These are phyloP conservation scores for Forsythia suspensa DNA, from an alignment of 257 asterid species.

Conservation along the genomic window DNA sequence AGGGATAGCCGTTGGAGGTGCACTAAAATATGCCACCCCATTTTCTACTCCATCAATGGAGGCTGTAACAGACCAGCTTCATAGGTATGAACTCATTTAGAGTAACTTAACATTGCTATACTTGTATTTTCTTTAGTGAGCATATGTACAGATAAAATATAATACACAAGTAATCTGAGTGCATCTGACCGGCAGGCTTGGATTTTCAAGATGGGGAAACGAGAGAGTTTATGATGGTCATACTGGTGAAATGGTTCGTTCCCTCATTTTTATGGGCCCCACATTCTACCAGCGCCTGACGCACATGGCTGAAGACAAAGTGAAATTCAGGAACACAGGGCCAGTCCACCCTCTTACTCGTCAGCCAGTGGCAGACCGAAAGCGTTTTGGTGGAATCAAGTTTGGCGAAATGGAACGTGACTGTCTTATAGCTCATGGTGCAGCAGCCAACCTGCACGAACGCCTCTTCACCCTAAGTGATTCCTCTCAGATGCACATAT, in stretches of 20 bases:
- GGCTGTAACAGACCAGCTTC: conserved; percentile 74
- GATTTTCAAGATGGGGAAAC: conserved; percentile 81
- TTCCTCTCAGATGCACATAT: conserved; percentile 80
- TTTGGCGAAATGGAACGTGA: conserved; percentile 98
- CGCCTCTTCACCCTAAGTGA: conserved; percentile 92
- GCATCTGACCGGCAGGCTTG: conserved; percentile 51
- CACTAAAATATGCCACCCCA: conserved; percentile 78
- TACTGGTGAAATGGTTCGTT: conserved; percentile 65
- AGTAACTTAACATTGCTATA: background rate
- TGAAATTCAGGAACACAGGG: conserved; percentile 81
- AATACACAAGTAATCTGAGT: background rate
- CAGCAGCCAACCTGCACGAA: conserved; percentile 84
- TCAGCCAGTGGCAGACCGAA: conserved; percentile 94
- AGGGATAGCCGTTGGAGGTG: conserved; percentile 87
- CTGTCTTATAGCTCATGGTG: conserved; percentile 93
- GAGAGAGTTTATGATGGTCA: conserved; percentile 85
- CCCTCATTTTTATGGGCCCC: conserved; percentile 87
- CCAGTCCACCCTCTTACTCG: conserved; percentile 97
- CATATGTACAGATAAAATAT: background rate
- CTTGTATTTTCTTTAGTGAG: background rate
- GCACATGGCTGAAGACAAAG: conserved; percentile 98
- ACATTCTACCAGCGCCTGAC: conserved; percentile 90
- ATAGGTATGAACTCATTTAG: conserved; percentile 48
- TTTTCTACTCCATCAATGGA: conserved; percentile 77
- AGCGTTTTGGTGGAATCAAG: conserved; percentile 88